Conservation (phyloP, 345 rosid genomes). For the Aquilaria sinensis region DNA sequence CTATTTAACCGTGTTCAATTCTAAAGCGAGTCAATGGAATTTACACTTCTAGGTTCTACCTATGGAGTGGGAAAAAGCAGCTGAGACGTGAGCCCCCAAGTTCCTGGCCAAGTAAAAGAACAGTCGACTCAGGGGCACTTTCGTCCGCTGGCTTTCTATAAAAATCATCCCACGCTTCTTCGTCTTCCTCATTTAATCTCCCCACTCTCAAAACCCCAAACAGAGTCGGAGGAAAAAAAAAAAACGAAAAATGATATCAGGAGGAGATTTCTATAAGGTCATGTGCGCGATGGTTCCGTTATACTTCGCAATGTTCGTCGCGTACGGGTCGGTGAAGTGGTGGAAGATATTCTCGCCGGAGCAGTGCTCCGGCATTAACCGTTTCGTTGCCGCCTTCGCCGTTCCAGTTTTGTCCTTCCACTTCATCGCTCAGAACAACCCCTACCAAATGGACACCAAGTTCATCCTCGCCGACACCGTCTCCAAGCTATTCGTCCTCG, state of each 20-base stretch:
- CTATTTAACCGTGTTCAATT: slow-evolving; percentile 13
- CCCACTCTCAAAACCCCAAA: neutral
- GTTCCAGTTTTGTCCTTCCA: slow-evolving; percentile 48
- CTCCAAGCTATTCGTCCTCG: slow-evolving; percentile 30
- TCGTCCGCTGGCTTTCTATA: slow-evolving; percentile 25
- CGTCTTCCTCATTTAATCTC: neutral
- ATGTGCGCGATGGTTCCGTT: slow-evolving; percentile 49
- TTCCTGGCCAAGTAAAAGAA: slow-evolving; percentile 14
- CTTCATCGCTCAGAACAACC: slow-evolving; percentile 43
- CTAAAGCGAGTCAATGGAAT: too few species aligned
- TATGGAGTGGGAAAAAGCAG: too few species aligned
- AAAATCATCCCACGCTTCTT: slow-evolving; percentile 4
- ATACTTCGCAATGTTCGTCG: slow-evolving; percentile 32
- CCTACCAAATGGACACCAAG: slow-evolving; percentile 42
- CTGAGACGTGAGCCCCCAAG: neutral
- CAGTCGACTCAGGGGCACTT: slow-evolving; percentile 11
- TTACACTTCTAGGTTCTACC: too few species aligned
- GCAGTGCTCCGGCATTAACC: slow-evolving; percentile 48
- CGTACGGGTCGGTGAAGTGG: slow-evolving; percentile 51
- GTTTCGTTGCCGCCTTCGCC: slow-evolving; percentile 42
- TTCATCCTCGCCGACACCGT: slow-evolving; percentile 42
- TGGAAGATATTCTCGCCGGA: slow-evolving; percentile 45
- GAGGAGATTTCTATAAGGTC: slow-evolving; percentile 41
- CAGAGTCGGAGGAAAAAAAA: neutral
- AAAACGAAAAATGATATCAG: slow-evolving; percentile 25